phyloP scores from a whole-genome alignment of 2,329 filamentous ascomycete genomes.

The Colletotrichum cuscutae region DNA sequence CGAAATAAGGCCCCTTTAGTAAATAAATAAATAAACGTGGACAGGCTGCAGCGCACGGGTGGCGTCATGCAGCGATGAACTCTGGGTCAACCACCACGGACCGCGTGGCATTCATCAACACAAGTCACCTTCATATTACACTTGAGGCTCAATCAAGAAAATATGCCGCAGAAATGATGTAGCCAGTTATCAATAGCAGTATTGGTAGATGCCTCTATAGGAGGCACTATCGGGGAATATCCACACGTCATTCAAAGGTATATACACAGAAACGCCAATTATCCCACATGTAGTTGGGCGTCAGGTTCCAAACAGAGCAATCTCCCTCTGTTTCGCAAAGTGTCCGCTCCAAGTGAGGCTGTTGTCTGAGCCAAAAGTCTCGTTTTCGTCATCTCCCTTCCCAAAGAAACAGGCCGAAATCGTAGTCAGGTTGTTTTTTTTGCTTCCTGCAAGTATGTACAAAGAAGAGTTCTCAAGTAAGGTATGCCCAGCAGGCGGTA shows the following conservation, averaged over 20 bases:
- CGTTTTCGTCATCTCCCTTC: constrained; percentile 11
- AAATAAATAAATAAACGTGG: not conserved
- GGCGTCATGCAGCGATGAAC: not conserved
- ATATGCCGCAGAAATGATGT: not conserved
- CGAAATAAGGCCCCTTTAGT: not conserved
- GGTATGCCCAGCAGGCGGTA: not conserved
- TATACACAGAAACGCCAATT: constrained; percentile 34
- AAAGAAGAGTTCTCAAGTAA: constrained; percentile 20
- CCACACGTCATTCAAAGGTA: constrained; percentile 33
- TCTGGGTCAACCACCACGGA: constrained; percentile 6
- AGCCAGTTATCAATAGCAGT: constrained; percentile 10
- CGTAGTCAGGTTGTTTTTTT: constrained; percentile 9
- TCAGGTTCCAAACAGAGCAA: constrained; percentile 2
- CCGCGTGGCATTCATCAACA: not conserved
- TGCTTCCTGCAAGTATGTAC: constrained; percentile 34
- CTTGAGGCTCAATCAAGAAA: not conserved
- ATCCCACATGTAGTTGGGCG: constrained; percentile 4
- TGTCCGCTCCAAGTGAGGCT: not conserved
- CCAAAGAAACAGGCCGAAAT: not conserved
- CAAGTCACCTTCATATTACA: not conserved
- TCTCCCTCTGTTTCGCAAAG: not conserved
- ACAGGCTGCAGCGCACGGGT: constrained; percentile 22
- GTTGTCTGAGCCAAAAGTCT: not conserved
- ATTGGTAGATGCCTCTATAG: constrained; percentile 2
- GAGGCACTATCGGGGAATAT: constrained; percentile 15